Evolutionary conservation across 177 flowering plant genomes (phyloP).

Genomic region (Vitis hybrid): DNA sequence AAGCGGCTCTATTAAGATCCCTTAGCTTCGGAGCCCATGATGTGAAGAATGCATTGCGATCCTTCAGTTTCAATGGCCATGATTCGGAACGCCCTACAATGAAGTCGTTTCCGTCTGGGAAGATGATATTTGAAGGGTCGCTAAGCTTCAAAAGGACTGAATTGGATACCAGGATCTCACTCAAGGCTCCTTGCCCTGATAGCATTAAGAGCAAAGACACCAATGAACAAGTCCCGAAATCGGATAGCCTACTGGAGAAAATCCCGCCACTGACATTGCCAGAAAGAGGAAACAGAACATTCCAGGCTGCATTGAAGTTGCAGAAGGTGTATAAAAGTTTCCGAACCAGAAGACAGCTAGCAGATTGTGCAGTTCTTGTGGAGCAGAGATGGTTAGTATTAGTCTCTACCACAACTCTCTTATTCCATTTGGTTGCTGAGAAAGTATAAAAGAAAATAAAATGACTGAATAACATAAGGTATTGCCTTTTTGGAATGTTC

Average conservation of each 20-base stretch:
- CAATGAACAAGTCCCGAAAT: slow-evolving; percentile 3
- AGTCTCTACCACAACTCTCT: background rate
- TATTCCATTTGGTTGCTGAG: no score
- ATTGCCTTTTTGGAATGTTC: no score
- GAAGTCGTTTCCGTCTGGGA: slow-evolving; percentile 24
- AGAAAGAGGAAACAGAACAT: slow-evolving; percentile 10
- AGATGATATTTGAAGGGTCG: slow-evolving; percentile 30
- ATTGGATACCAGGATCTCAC: slow-evolving; percentile 21
- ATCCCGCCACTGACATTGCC: background rate
- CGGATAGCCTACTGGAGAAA: slow-evolving; percentile 9
- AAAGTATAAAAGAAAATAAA: no score
- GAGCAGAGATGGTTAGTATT: slow-evolving; percentile 64
- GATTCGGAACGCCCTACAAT: slow-evolving; percentile 17
- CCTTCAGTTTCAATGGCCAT: slow-evolving; percentile 33
- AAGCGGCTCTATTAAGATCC: slow-evolving; percentile 22
- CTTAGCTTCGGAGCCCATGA: slow-evolving; percentile 18
- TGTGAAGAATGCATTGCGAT: slow-evolving; percentile 10
- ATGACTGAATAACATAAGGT: no score
- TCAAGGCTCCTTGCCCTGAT: slow-evolving; percentile 16
- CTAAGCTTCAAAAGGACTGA: slow-evolving; percentile 31
- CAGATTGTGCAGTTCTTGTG: slow-evolving; percentile 74
- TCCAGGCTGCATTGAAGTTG: slow-evolving; percentile 56
- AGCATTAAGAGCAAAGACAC: slow-evolving; percentile 9
- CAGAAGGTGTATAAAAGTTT: slow-evolving; percentile 74
- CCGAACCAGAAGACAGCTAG: slow-evolving; percentile 64